Conservation (phyloP, 371 early-diverging fungal species). For the Agmasoma carcini region DNA sequence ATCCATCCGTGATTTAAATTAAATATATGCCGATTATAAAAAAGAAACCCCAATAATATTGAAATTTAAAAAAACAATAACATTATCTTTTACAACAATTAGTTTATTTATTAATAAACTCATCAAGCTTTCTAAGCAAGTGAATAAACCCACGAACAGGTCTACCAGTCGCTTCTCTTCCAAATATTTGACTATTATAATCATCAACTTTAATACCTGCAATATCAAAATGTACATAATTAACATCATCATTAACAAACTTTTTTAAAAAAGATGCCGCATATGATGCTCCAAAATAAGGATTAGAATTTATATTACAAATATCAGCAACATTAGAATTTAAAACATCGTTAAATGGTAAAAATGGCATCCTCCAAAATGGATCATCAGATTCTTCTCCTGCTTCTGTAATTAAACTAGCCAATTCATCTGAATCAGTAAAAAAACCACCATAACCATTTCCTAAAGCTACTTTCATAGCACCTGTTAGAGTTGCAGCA, state of each 20-base stretch:
- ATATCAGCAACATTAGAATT: slow-evolving; percentile 62
- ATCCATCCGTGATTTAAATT: no score
- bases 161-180: slow-evolving; percentile 41
- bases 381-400: slow-evolving; percentile 61
- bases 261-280: slow-evolving; percentile 77
- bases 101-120: no score
- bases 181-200: slow-evolving; percentile 27
- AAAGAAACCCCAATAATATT: no score
- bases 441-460: slow-evolving; percentile 69
- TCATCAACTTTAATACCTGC: slow-evolving; percentile 43
- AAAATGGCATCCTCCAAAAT: slow-evolving; percentile 85
- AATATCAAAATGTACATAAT: slow-evolving; percentile 54
- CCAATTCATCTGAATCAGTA: slow-evolving; percentile 61
- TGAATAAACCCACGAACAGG: slow-evolving; percentile 31
- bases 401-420: slow-evolving; percentile 60
- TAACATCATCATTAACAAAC: slow-evolving; percentile 58
- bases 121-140: slow-evolving; percentile 13
- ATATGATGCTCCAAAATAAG: slow-evolving; percentile 67
- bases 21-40: no score
- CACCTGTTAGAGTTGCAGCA: slow-evolving; percentile 61
- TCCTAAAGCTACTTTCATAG: slow-evolving; percentile 76
- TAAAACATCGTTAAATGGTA: slow-evolving; percentile 60
- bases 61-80: no score
- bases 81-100: no score
- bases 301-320: slow-evolving; percentile 53